Percentiles rank a stretch among this genome's conserved stretches.
Evolutionary conservation across 768 basidiomycete species (phyloP).

Genomic region (Rhodotorula paludigena): DNA sequence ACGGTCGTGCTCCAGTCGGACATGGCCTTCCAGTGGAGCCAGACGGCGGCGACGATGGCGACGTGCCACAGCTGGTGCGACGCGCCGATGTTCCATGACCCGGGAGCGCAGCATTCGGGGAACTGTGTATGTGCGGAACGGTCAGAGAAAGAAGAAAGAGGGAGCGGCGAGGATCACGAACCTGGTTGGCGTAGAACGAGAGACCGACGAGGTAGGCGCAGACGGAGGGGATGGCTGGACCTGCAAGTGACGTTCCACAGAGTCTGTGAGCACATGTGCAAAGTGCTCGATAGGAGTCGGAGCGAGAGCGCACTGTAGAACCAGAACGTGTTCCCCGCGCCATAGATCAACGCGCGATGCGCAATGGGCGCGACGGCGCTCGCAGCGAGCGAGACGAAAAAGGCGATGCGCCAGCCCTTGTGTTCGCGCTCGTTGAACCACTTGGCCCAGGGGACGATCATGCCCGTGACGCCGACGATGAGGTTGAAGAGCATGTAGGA

Average conservation of each 20-base stretch:
- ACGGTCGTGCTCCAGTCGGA: slow-evolving; percentile 12
- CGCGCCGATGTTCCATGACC: slow-evolving; percentile 18
- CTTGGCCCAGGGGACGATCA: slow-evolving; percentile 36
- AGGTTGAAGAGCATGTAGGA: slow-evolving; percentile 35
- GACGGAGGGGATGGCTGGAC: slow-evolving; percentile 29
- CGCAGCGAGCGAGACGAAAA: slow-evolving; percentile 43
- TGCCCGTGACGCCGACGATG: slow-evolving; percentile 34
- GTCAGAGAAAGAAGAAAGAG: not conserved
- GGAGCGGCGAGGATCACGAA: not conserved
- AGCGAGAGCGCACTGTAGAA: slow-evolving; percentile 36
- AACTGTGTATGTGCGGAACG: not conserved
- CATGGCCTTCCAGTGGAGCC: slow-evolving; percentile 37
- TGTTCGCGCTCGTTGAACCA: slow-evolving; percentile 42
- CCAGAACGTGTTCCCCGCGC: slow-evolving; percentile 21
- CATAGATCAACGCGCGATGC: slow-evolving; percentile 38
- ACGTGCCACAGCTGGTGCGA: not conserved
- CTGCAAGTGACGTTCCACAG: not conserved
- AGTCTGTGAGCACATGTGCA: not conserved
- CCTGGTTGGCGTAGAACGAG: slow-evolving; percentile 34
- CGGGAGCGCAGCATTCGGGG: slow-evolving; percentile 30
- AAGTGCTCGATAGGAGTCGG: not conserved
- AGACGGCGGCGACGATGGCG: slow-evolving; percentile 38
- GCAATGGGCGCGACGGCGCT: slow-evolving; percentile 41
- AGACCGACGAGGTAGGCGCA: slow-evolving; percentile 34
- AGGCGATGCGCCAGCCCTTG: slow-evolving; percentile 41